A percentile compares a stretch with the other conserved stretches of the same genome.
Evolutionary conservation across 2,329 filamentous ascomycete genomes (phyloP).

Genomic region (Zasmidium angulare): DNA sequence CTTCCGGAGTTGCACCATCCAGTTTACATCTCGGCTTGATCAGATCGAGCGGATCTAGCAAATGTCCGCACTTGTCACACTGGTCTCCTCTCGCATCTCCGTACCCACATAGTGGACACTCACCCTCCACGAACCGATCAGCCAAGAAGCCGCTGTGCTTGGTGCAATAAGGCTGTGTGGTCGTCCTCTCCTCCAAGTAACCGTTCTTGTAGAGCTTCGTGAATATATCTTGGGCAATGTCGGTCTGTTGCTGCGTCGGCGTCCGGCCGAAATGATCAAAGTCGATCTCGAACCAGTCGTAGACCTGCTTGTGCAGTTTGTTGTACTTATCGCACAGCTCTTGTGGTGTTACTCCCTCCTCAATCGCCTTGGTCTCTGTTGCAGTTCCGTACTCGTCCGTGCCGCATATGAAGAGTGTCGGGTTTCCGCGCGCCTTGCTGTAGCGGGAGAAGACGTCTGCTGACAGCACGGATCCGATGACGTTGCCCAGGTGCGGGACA

Average conservation of each 20-base stretch:
- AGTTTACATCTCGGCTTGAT: constrained; percentile 90
- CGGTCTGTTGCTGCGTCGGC: constrained; percentile 82
- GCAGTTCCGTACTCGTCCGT: constrained; percentile 95
- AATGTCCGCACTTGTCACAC: constrained; percentile 52
- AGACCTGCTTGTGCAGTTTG: constrained; percentile 83
- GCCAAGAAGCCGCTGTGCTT: constrained; percentile 64
- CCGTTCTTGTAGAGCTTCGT: constrained; percentile 82
- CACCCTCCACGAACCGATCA: constrained; percentile 82
- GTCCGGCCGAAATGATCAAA: constrained; percentile 96
- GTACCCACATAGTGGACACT: constrained; percentile 68
- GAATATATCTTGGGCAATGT: constrained; percentile 92
- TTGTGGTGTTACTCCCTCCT: constrained; percentile 78
- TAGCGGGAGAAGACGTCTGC: constrained; percentile 77
- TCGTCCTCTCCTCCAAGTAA: constrained; percentile 81
- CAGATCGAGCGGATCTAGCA: constrained; percentile 56
- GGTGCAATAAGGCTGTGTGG: constrained; percentile 88
- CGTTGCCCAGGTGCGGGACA: constrained; percentile 78
- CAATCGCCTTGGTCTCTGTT: constrained; percentile 91
- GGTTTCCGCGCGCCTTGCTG: constrained; percentile 74
- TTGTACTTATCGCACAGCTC: constrained; percentile 92
- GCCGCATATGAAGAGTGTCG: constrained; percentile 82
- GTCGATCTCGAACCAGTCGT: constrained; percentile 92
- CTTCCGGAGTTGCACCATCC: constrained; percentile 77
- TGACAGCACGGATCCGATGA: constrained; percentile 82
- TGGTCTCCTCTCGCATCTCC: constrained; percentile 55